Base-by-base conservation (phyloP, 176 grass and related monocot species). In the Poa annua region DNA sequence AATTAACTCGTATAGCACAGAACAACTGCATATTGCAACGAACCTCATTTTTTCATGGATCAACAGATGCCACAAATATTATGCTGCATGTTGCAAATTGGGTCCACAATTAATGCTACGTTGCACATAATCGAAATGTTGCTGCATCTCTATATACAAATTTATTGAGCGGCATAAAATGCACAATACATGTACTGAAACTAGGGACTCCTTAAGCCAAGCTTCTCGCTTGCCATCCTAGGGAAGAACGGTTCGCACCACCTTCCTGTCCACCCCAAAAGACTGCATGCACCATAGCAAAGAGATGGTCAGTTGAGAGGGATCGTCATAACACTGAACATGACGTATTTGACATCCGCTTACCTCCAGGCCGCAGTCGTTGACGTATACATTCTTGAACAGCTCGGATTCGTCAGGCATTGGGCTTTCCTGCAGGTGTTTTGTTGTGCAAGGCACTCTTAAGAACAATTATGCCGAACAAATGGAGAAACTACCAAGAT, bases 261-360 rank as follows among this genome's bases (percentile, higher is more conserved):
- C 90, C 88, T 98, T 98, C 88, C 95, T 93, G 84, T 98, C 95
- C 7, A 94, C 77, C 19, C 92, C 92, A 51, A 91, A 98, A 24
- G 88, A 82, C 92, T 98, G 92, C 53, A 86, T 52, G 92, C 53
- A 86, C 45, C 75, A 80, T 5, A 32, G 26, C 60, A 22, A 3
- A 74, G 39, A 77, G 21, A 62, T 7, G 8, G 0, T 56, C 17
- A 42, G 6, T 71, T 39, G 81, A 39, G 5, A 7, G 38, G 15
- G n/a, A 62, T 22, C 39, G 7, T 41, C 39, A 41, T 41, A 39
- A 5, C 49, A 45, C 47, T 25, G 25, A 67, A 10, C 36, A 10
- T 49, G 9, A 10, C 41, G 7, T 47, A 11, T 11, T 47, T 47
- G 44, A 11, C 41, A 44, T 11, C 41, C 66, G 62, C 84, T 88